Evolutionary conservation across 2,329 filamentous ascomycete genomes (phyloP).

Genomic region (Dactylellina drechsleri): DNA sequence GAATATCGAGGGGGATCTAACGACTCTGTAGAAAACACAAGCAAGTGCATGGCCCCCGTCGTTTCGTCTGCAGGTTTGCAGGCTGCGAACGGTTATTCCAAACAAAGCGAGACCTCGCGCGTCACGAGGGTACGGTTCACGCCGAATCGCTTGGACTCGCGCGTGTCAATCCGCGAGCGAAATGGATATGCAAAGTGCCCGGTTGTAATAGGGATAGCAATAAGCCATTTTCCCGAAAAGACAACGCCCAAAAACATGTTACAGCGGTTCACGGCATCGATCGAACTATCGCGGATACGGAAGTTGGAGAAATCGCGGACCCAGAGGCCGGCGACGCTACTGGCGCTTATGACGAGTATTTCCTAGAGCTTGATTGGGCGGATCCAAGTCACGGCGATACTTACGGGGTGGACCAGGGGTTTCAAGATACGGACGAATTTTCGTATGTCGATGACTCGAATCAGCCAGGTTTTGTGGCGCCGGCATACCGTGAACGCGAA

Average conservation of each 20-base stretch:
- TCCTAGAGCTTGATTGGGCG: not conserved
- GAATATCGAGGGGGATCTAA: not conserved
- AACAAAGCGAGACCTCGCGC: constrained; percentile 9
- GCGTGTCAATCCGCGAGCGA: not conserved
- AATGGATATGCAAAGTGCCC: constrained; percentile 21
- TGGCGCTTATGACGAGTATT: not conserved
- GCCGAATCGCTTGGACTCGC: not conserved
- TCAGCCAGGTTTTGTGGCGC: too few relatives aligned
- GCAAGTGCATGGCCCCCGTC: not conserved
- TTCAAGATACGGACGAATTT: too few relatives aligned
- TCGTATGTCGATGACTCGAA: too few relatives aligned
- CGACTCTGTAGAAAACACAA: constrained; percentile 3
- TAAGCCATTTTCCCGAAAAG: constrained; percentile 21
- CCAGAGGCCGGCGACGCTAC: not conserved
- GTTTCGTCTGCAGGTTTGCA: not conserved
- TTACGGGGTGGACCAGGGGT: not conserved
- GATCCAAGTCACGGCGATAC: not conserved
- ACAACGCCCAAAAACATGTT: constrained; percentile 36
- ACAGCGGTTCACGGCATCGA: constrained; percentile 6
- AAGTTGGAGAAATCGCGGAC: constrained; percentile 17
- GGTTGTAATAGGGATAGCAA: constrained; percentile 1
- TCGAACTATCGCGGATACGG: not conserved
- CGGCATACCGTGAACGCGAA: too few relatives aligned
- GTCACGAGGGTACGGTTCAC: constrained; percentile 13
- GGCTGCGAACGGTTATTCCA: constrained; percentile 14